phyloP scores from a whole-genome alignment of 331 rosid species.

The Malus hybrid region DNA sequence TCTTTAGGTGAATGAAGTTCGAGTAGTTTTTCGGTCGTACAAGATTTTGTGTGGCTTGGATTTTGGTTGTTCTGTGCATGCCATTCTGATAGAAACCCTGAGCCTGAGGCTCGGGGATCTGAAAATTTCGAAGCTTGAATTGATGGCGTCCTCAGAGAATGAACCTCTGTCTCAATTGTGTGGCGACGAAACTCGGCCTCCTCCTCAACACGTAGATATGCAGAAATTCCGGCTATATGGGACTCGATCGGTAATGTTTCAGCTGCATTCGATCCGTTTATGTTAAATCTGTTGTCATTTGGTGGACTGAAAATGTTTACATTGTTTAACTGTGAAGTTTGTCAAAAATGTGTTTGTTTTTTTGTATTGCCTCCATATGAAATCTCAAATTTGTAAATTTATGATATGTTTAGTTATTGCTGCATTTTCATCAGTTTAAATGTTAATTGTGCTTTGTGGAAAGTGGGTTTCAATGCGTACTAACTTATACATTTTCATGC shows the following conservation, averaged over 20 bases:
- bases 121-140: constrained; percentile 8
- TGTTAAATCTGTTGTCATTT: neutral
- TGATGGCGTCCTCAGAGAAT: constrained; percentile 64
- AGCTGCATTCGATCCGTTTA: neutral
- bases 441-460: neutral
- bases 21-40: constrained; percentile 6
- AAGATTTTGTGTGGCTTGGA: constrained; percentile 12
- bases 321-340: neutral
- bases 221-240: constrained; percentile 90
- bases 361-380: neutral
- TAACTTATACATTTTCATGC: neutral
- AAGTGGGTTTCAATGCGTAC: neutral
- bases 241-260: constrained; percentile 62
- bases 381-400: neutral
- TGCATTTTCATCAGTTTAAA: neutral
- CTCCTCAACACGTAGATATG: constrained; percentile 43
- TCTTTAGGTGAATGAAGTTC: constrained; percentile 29
- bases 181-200: neutral
- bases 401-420: neutral
- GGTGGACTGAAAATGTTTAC: neutral
- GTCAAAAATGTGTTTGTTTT: neutral
- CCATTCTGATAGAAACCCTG: constrained; percentile 57
- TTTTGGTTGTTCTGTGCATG: constrained; percentile 33
- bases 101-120: constrained; percentile 91
- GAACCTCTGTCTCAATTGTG: constrained; percentile 20